These are phyloP conservation scores for Oryza brachyantha DNA, from an alignment of 176 grass and related monocot genomes.

Conservation along the genomic window DNA sequence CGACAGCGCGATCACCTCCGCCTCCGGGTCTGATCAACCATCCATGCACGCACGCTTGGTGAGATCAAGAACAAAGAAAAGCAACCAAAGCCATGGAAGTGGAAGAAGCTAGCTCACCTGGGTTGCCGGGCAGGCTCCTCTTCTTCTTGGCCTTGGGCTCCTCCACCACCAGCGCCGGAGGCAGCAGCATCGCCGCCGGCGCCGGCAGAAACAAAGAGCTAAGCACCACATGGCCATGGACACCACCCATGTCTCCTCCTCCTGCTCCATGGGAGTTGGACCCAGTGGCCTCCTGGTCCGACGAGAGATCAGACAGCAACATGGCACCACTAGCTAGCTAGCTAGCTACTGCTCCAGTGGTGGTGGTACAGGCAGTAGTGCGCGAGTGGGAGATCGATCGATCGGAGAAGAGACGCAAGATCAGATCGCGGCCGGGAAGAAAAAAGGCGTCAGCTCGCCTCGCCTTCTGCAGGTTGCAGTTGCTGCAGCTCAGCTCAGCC, in stretches of 20 bases:
- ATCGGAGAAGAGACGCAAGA: not conserved
- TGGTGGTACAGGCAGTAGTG: not conserved
- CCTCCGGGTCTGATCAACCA: constrained; percentile 69
- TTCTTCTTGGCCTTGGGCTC: constrained; percentile 63
- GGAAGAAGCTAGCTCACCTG: constrained; percentile 45
- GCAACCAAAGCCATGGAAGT: not conserved
- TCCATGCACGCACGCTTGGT: not conserved
- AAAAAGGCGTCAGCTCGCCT: constrained; percentile 51
- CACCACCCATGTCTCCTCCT: constrained; percentile 29
- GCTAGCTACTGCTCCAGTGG: not conserved
- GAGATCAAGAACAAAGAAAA: too few species aligned
- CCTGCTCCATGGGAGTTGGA: constrained; percentile 50
- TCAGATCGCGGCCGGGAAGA: constrained; percentile 25
- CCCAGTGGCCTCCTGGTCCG: constrained; percentile 54
- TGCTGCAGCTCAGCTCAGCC: constrained; percentile 27
- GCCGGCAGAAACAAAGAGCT: constrained; percentile 36
- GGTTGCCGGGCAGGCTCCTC: constrained; percentile 86
- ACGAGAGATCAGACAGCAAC: constrained; percentile 24
- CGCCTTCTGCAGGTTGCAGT: constrained; percentile 46
- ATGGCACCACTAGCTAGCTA: not conserved
- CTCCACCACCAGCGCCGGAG: not conserved
- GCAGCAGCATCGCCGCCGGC: not conserved
- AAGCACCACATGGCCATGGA: constrained; percentile 36
- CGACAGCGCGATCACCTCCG: constrained; percentile 93
- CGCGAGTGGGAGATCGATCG: not conserved